Evolutionary conservation across 2,329 filamentous ascomycete species (phyloP).

Genomic region (Exophiala alcalophila): DNA sequence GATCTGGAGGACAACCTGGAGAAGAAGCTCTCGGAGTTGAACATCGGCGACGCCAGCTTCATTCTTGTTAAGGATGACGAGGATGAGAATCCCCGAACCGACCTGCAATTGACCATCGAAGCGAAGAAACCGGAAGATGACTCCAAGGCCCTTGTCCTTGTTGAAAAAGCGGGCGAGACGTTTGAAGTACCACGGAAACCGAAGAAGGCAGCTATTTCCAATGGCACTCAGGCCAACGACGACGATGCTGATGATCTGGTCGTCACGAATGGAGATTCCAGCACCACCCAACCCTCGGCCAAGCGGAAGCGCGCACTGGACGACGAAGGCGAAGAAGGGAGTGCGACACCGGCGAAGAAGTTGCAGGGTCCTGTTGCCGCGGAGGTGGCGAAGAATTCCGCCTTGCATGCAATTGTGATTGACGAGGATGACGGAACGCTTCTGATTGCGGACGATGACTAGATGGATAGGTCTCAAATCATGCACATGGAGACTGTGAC

Average conservation of each 20-base stretch:
- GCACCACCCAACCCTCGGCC: slow-evolving; percentile 4
- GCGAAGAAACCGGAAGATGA: slow-evolving; percentile 35
- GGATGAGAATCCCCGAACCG: slow-evolving; percentile 61
- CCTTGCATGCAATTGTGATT: slow-evolving; percentile 18
- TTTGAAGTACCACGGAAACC: slow-evolving; percentile 50
- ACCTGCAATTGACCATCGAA: slow-evolving; percentile 64
- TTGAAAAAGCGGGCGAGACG: slow-evolving; percentile 32
- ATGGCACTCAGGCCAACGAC: slow-evolving; percentile 10
- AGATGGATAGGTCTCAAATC: too few relatives aligned
- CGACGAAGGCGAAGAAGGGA: slow-evolving; percentile 19
- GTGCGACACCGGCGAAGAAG: slow-evolving; percentile 25
- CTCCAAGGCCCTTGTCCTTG: slow-evolving; percentile 41
- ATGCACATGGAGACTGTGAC: too few relatives aligned
- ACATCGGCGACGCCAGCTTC: slow-evolving; percentile 70
- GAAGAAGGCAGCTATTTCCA: slow-evolving; percentile 32
- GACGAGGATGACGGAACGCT: slow-evolving; percentile 27
- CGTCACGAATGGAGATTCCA: slow-evolving; percentile 11
- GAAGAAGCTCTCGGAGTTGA: slow-evolving; percentile 76
- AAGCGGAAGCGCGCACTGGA: slow-evolving; percentile 27
- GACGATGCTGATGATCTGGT: slow-evolving; percentile 9
- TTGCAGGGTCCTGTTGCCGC: slow-evolving; percentile 15
- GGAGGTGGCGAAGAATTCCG: slow-evolving; percentile 9
- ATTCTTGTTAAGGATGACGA: slow-evolving; percentile 81
- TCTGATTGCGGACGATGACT: slow-evolving; percentile 26
- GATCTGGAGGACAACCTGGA: slow-evolving; percentile 82